Evolutionary conservation across 2,329 filamentous ascomycete species (phyloP), one percentile per base, ranked within the genome.

Genomic region (Neofusicoccum sp.): DNA sequence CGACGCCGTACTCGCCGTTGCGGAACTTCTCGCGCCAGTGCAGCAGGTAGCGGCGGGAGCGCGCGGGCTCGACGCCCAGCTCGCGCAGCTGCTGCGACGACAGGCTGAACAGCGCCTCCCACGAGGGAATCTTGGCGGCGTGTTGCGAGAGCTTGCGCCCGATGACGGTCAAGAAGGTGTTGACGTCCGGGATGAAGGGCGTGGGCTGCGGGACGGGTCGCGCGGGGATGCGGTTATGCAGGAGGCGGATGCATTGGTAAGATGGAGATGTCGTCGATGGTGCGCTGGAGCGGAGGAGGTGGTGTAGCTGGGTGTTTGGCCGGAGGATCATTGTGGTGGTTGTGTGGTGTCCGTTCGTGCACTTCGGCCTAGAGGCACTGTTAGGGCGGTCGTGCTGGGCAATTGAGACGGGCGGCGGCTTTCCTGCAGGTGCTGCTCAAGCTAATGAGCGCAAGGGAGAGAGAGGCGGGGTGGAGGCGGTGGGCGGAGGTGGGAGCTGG

Each of bases 81-180:
- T 94, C 89, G 68, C 88, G 87, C 68, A 99, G 83, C 78, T 98
- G 88, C 48, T 83, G 76, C 16, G 91, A 92, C 28, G 87, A 88
- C 67, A 95, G 83, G 49, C 88, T 88, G 84, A 98, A 98, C 49
- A 99, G 87, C 5, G 91, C 86, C 60, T 95, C 90, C 95, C 95
- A 98, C 9, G 90, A 89, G 2, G 91, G 87, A 70, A 99, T 92
- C 78, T 98, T 98, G 78, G 86, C 83, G 54, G 90, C 86, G 80
- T 97, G 92, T 73, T 90, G 87, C 72, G 85, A 88, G 71, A 97
- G 87, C 70, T 89, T 89, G 67, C 95, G 93, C 70, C 95, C 95
- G 78, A 98, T 97, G 64, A 97, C 83, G 39, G 86, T 92, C 66
- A 98, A 88, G 78, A 99, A 97, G 14, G 93, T 95, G 69, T 84